Conservation (phyloP, 768 basidiomycete species). For the Fistulinella prunicolor region DNA sequence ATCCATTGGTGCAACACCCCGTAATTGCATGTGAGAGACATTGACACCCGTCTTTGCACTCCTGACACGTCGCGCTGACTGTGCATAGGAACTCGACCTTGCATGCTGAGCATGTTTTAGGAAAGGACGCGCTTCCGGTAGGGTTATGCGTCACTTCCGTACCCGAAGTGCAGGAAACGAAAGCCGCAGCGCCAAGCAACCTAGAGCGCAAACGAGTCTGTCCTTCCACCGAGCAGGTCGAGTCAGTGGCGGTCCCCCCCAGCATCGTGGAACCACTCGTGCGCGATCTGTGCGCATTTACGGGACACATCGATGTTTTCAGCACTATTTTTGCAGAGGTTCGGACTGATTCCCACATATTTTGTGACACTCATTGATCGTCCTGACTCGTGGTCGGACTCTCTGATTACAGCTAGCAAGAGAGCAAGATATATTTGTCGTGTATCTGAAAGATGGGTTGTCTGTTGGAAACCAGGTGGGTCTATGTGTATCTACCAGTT, state of each 20-base stretch:
- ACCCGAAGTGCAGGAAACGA: not conserved
- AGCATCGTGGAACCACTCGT: conserved; percentile 2
- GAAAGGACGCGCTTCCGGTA: conserved; percentile 1
- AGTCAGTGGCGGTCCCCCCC: not conserved
- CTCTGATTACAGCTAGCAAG: conserved; percentile 11
- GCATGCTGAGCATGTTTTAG: conserved; percentile 5
- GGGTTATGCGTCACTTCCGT: not conserved
- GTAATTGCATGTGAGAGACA: conserved; percentile 4
- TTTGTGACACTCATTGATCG: too few species aligned
- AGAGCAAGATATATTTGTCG: conserved; percentile 14
- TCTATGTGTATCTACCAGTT: not conserved
- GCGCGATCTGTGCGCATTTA: conserved; percentile 11
- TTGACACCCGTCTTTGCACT: not conserved
- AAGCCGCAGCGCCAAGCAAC: not conserved
- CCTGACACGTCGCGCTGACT: not conserved
- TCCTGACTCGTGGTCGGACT: not conserved
- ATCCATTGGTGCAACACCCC: conserved; percentile 4
- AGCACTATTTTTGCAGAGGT: conserved; percentile 14
- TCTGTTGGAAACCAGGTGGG: conserved; percentile 10
- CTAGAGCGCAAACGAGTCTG: not conserved
- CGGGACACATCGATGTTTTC: conserved; percentile 8
- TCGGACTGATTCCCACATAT: not conserved
- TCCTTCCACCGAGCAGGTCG: not conserved
- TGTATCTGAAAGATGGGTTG: conserved; percentile 22
- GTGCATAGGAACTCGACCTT: conserved; percentile 6